A percentile compares a stretch with the other conserved stretches of the same genome.
phyloP scores from a whole-genome alignment of 192 early-diverging fungal species.

The Chytriomyces hyalinus region DNA sequence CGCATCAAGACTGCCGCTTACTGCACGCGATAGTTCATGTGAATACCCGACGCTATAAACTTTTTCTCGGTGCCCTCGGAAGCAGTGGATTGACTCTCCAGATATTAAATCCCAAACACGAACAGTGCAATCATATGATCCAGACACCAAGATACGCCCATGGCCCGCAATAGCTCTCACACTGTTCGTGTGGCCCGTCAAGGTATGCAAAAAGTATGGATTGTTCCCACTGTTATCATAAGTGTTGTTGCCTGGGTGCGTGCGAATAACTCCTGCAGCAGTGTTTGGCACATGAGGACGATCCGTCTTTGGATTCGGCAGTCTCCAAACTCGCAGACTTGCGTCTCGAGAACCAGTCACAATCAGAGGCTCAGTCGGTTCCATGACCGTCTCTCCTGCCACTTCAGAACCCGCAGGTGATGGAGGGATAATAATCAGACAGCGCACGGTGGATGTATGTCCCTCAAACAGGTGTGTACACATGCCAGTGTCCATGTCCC shows the following conservation, averaged over 20 bases:
- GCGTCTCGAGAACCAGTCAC: slow-evolving; percentile 96
- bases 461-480: slow-evolving; percentile 96
- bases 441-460: slow-evolving; percentile 93
- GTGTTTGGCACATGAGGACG: slow-evolving; percentile 47
- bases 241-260: slow-evolving; percentile 20
- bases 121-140: slow-evolving; percentile 90
- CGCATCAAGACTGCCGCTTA: slow-evolving; percentile 94
- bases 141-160: slow-evolving; percentile 85
- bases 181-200: slow-evolving; percentile 86
- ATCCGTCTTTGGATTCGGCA: slow-evolving; percentile 79
- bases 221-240: slow-evolving; percentile 47
- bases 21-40: slow-evolving; percentile 79
- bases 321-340: slow-evolving; percentile 88
- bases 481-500: slow-evolving; percentile 88
- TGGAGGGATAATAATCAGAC: slow-evolving; percentile 84
- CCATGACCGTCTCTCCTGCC: slow-evolving; percentile 33
- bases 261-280: slow-evolving; percentile 40
- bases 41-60: slow-evolving; percentile 95
- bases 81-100: slow-evolving; percentile 69
- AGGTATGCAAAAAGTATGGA: slow-evolving; percentile 81
- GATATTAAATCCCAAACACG: slow-evolving; percentile 87
- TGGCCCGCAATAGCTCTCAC: slow-evolving; percentile 92
- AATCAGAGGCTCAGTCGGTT: slow-evolving; percentile 63
- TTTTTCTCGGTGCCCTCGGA: slow-evolving; percentile 89
- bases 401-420: slow-evolving; percentile 58